Evolutionary conservation across 2,329 filamentous ascomycete genomes (phyloP).

Genomic region (Trichophyton verrucosum): DNA sequence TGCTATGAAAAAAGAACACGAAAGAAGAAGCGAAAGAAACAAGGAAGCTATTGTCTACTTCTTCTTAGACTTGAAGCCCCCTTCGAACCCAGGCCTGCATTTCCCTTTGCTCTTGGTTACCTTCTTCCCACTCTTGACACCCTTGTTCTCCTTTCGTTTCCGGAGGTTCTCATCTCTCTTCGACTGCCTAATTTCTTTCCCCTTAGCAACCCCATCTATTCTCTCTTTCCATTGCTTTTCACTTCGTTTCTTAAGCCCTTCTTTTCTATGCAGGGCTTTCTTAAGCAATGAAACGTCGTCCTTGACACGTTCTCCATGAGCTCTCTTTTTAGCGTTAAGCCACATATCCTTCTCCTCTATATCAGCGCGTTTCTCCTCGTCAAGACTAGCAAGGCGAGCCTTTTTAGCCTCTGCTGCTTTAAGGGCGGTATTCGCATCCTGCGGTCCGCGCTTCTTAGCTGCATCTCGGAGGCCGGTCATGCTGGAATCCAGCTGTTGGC

Average conservation of each 20-base stretch:
- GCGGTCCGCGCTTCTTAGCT: slow-evolving; percentile 67
- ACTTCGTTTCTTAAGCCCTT: slow-evolving; percentile 79
- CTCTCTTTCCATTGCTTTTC: slow-evolving; percentile 76
- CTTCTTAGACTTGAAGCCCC: slow-evolving; percentile 51
- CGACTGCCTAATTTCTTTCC: slow-evolving; percentile 65
- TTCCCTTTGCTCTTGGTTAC: slow-evolving; percentile 38
- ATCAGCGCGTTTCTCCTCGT: slow-evolving; percentile 68
- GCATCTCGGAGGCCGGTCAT: slow-evolving; percentile 50
- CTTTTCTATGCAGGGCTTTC: slow-evolving; percentile 89
- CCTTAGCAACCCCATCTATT: slow-evolving; percentile 57
- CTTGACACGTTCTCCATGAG: slow-evolving; percentile 76
- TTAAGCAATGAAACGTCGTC: slow-evolving; percentile 81
- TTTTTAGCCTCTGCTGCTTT: slow-evolving; percentile 76
- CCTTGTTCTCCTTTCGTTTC: slow-evolving; percentile 64
- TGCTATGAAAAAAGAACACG: too few relatives aligned
- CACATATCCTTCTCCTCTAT: slow-evolving; percentile 89
- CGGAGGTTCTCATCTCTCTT: slow-evolving; percentile 70
- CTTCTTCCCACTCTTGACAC: slow-evolving; percentile 37
- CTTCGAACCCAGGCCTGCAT: slow-evolving; percentile 56
- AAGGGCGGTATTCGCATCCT: slow-evolving; percentile 76
- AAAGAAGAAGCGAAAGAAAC: neutral
- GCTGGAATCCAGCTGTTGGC: slow-evolving; percentile 62
- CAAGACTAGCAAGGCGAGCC: slow-evolving; percentile 60
- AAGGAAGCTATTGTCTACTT: slow-evolving; percentile 18
- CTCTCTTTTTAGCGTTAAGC: slow-evolving; percentile 79